phyloP scores from a whole-genome alignment of 2,329 filamentous ascomycete species.

The Botrytis fragariae region DNA sequence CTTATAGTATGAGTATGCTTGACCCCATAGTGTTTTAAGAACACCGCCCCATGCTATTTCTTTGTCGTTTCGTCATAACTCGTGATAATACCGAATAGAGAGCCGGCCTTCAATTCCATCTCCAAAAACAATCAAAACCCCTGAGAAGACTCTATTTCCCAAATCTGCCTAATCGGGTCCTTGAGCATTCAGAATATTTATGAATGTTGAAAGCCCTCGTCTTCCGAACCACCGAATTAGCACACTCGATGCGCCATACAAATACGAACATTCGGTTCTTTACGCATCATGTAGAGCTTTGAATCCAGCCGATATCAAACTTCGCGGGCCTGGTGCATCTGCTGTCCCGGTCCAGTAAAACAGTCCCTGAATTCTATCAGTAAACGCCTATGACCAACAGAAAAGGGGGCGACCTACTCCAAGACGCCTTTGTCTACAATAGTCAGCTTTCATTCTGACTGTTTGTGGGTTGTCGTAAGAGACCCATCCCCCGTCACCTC shows the following conservation, averaged over 20 bases:
- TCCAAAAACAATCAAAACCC: background rate
- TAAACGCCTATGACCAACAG: background rate
- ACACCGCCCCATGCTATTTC: background rate
- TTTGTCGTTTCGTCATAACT: slow-evolving; percentile 14
- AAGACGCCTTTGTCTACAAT: slow-evolving; percentile 67
- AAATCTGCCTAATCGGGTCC: background rate
- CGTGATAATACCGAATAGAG: background rate
- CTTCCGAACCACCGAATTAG: background rate
- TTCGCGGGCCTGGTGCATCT: slow-evolving; percentile 60
- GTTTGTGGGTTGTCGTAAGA: slow-evolving; percentile 78
- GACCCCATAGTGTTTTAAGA: background rate
- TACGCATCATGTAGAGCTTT: slow-evolving; percentile 48
- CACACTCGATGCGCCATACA: background rate
- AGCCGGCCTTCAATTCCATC: background rate
- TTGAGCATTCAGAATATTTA: background rate
- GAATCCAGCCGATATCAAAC: slow-evolving; percentile 58
- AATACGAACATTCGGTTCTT: background rate
- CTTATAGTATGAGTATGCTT: background rate
- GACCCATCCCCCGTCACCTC: slow-evolving; percentile 73
- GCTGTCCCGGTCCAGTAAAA: slow-evolving; percentile 82
- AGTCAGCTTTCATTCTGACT: slow-evolving; percentile 71
- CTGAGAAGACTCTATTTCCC: background rate
- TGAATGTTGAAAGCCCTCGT: background rate
- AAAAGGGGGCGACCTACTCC: slow-evolving; percentile 46
- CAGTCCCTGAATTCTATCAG: slow-evolving; percentile 52